Percentiles rank a stretch among this genome's conserved stretches.
These are phyloP conservation scores for Xylariaceae sp. DNA, from an alignment of 2,329 filamentous ascomycete genomes.

Conservation along the genomic window DNA sequence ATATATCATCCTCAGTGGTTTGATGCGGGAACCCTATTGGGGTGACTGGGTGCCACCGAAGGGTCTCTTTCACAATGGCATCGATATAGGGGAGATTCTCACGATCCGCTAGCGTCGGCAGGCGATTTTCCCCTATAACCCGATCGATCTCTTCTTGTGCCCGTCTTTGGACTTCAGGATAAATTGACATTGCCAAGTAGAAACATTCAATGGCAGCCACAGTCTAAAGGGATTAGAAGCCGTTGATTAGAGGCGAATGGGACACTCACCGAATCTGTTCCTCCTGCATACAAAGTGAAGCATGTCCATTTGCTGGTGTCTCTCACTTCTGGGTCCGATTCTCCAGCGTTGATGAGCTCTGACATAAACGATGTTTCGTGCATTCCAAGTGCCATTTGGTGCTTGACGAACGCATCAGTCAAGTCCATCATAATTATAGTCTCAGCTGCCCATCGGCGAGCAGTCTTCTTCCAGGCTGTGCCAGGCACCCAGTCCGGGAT, in stretches of 20 bases:
- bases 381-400: slow-evolving; percentile 20
- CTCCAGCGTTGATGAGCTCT: slow-evolving; percentile 16
- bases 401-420: slow-evolving; percentile 12
- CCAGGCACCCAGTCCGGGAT: slow-evolving; percentile 17
- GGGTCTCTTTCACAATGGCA: slow-evolving; percentile 26
- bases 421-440: not conserved
- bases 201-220: slow-evolving; percentile 31
- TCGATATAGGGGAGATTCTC: slow-evolving; percentile 26
- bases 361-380: slow-evolving; percentile 22
- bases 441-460: slow-evolving; percentile 6
- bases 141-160: slow-evolving; percentile 33
- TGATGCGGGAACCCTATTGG: slow-evolving; percentile 26
- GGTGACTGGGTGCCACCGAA: slow-evolving; percentile 28
- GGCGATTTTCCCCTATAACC: slow-evolving; percentile 30
- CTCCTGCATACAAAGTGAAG: slow-evolving; percentile 24
- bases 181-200: slow-evolving; percentile 45
- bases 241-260: not conserved
- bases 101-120: slow-evolving; percentile 26
- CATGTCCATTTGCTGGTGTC: slow-evolving; percentile 23
- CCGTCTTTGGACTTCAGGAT: slow-evolving; percentile 42
- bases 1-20: slow-evolving; percentile 14
- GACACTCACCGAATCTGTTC: slow-evolving; percentile 22
- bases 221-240: not conserved
- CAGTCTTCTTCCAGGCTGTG: slow-evolving; percentile 11
- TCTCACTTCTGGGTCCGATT: slow-evolving; percentile 11